Base-by-base conservation (phyloP, 768 basidiomycete genomes). In the Agrocybe pediades region DNA sequence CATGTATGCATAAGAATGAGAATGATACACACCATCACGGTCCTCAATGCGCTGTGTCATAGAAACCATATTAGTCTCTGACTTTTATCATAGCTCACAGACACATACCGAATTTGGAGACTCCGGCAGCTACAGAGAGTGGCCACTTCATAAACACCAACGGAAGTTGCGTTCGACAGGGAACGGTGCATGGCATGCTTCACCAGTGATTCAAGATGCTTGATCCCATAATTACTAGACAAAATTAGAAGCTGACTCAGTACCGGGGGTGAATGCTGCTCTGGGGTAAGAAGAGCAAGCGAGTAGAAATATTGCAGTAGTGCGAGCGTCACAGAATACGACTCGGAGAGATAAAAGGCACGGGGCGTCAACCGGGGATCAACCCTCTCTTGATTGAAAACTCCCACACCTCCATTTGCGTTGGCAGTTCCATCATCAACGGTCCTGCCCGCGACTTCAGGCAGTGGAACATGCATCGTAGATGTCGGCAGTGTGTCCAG, bases 231-330 rank as follows among this genome's bases (percentile, higher is more conserved):
- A 50, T 87, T 93, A 55, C 84, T 89, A 9, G 90, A 81, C 25
- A 99, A 77, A 41, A 96, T 78, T 51, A 98, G 72, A 13, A 99
- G 77, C 59, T 93, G 91, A 62, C 90, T 89, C 42, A 98, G 78
- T 23, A 98, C 90, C 2, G 93, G 87, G 4, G 93, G 90, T 6
- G 90, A 86, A 62, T 93, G 92, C 68, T 99, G 96, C 40, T 97
- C 78, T 6, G 92, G 91, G 0, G 96, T 98, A 51, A 92, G 76
- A 29, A 99, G 79, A 1, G 90, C 82, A 49, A 87, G 79, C 0
- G 94, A 85, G 73, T 98, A 98, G 57, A 99, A 85, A 73, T 98
- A 99, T 69, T 99, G 95, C 59, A 98, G 69, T 48, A 98, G 73
- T 7, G 95, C 96, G 49, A 95, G 73, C 1, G 90, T 87, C 61